These are phyloP conservation scores for Pseudophaeomoniella oleicola DNA, from an alignment of 2,329 filamentous ascomycete genomes.

Conservation along the genomic window DNA sequence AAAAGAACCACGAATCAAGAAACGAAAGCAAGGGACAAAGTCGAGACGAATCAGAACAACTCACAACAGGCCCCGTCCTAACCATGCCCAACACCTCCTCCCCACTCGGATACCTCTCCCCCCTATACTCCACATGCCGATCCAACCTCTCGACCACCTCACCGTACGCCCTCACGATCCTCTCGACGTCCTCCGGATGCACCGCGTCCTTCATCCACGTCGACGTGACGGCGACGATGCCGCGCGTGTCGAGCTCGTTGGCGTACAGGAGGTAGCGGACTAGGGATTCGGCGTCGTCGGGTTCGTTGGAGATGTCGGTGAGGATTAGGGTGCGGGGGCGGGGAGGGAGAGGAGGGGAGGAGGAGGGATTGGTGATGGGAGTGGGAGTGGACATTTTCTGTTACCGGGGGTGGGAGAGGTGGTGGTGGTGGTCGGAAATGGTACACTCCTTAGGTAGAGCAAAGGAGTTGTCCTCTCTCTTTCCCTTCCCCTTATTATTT, in stretches of 20 bases:
- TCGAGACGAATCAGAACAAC: slow-evolving; percentile 22
- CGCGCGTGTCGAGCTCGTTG: slow-evolving; percentile 32
- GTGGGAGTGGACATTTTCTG: no score
- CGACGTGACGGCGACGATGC: slow-evolving; percentile 31
- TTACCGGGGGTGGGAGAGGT: no score
- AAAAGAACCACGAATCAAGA: no score
- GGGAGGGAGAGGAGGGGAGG: no score
- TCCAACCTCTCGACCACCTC: slow-evolving; percentile 33
- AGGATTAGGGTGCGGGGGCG: slow-evolving; percentile 27
- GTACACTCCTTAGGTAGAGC: no score
- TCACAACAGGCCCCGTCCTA: slow-evolving; percentile 33
- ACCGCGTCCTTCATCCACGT: slow-evolving; percentile 29
- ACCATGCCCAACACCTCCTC: slow-evolving; percentile 18
- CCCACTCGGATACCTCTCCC: no score
- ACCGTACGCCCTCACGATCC: slow-evolving; percentile 29
- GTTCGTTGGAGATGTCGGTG: slow-evolving; percentile 32
- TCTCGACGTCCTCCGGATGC: slow-evolving; percentile 27
- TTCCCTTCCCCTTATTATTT: no score
- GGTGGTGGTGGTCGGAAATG: no score
- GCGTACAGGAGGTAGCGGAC: slow-evolving; percentile 30
- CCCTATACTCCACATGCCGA: slow-evolving; percentile 27
- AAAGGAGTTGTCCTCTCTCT: no score
- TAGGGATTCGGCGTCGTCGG: slow-evolving; percentile 30
- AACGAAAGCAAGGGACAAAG: no score
- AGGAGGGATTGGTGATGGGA: no score